These are phyloP conservation scores for Amaranthus palmeri DNA, from an alignment of 148 eudicot species.

Conservation along the genomic window DNA sequence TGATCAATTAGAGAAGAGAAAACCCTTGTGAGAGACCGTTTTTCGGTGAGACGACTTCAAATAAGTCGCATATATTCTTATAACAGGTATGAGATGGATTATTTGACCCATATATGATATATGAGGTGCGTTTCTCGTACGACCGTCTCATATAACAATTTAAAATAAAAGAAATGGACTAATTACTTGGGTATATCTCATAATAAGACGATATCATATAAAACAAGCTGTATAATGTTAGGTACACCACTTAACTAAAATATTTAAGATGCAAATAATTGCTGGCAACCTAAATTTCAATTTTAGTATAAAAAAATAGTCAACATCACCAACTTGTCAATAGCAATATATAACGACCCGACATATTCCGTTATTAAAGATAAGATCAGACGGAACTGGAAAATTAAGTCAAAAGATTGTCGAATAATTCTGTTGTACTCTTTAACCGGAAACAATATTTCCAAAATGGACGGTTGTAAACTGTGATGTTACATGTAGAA, in stretches of 20 bases:
- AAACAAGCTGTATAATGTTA: not conserved
- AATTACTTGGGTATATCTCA: too few relatives aligned
- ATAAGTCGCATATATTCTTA: too few relatives aligned
- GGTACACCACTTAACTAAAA: not conserved
- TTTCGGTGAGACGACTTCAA: too few relatives aligned
- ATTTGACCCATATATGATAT: too few relatives aligned
- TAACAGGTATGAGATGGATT: too few relatives aligned
- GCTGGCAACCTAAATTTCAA: not conserved
- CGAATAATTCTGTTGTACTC: not conserved
- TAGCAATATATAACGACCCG: conserved; percentile 11
- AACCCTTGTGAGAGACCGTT: too few relatives aligned
- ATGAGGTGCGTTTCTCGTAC: too few relatives aligned
- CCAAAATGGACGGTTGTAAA: conserved; percentile 5
- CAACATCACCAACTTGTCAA: not conserved
- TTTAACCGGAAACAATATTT: not conserved
- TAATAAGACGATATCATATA: too few relatives aligned
- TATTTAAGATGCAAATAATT: not conserved
- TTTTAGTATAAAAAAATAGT: not conserved
- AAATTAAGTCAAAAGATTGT: conserved; percentile 6
- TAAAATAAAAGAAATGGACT: too few relatives aligned
- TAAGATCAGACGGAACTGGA: not conserved
- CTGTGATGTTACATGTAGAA: not conserved
- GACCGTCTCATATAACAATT: too few relatives aligned
- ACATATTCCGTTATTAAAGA: not conserved
- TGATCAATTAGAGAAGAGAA: too few relatives aligned